A percentile compares a stretch with the other conserved stretches of the same genome.
These are phyloP conservation scores for Digitaria exilis DNA, from an alignment of 202 grass and related monocot genomes.

Conservation along the genomic window DNA sequence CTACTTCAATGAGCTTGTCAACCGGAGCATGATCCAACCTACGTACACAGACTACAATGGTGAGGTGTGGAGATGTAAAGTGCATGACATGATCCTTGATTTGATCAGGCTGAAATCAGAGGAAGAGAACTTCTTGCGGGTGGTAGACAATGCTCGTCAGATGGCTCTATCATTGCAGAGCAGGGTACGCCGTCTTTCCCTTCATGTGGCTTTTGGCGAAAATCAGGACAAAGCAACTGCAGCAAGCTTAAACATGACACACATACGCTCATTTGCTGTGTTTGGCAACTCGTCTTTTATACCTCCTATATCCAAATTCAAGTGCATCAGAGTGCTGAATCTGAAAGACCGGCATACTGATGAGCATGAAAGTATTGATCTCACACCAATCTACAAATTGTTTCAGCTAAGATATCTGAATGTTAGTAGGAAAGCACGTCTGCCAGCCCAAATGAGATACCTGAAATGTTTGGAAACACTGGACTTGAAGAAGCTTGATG, in stretches of 20 bases:
- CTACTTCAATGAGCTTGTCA: background rate
- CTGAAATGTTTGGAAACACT: background rate
- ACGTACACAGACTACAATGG: background rate
- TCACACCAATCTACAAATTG: background rate
- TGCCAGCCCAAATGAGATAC: background rate
- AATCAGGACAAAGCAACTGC: background rate
- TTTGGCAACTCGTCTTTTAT: background rate
- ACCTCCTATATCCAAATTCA: background rate
- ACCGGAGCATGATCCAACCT: conserved; percentile 1
- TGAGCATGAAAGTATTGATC: background rate
- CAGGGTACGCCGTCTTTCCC: background rate
- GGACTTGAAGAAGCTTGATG: background rate
- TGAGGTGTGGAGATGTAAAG: background rate
- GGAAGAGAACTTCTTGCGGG: background rate
- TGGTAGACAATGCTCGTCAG: background rate
- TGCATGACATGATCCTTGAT: conserved; percentile 4
- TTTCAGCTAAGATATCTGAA: background rate
- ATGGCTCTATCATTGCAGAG: background rate
- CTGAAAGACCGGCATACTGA: background rate
- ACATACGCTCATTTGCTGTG: background rate
- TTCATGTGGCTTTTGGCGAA: background rate
- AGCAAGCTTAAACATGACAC: background rate
- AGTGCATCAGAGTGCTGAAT: background rate
- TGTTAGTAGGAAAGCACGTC: background rate
- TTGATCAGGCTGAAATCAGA: background rate